These are phyloP conservation scores for Penicillium canariense DNA, from an alignment of 495 filamentous ascomycete genomes.

Conservation along the genomic window DNA sequence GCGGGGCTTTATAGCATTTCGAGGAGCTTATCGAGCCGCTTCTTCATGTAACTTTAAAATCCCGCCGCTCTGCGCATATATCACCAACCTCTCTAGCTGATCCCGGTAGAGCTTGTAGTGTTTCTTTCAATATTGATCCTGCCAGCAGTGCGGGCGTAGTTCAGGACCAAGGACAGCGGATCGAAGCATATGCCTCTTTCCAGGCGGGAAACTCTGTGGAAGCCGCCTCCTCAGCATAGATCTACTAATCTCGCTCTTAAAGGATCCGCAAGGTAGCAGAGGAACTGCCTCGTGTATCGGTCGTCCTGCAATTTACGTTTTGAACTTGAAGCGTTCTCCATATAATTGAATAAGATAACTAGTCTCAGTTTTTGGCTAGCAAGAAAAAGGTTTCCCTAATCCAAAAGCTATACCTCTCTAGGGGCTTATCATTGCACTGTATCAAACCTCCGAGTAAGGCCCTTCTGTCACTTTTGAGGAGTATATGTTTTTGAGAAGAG, in stretches of 20 bases:
- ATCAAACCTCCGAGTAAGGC: constrained; percentile 13
- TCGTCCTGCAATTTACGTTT: constrained; percentile 3
- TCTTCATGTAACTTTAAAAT: constrained; percentile 9
- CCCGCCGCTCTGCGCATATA: constrained; percentile 8
- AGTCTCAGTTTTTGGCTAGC: constrained; percentile 19
- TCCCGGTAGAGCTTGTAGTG: constrained; percentile 15
- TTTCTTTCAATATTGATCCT: constrained; percentile 17
- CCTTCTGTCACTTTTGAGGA: too few species aligned
- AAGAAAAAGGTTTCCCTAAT: constrained; percentile 14
- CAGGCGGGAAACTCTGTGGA: constrained; percentile 8
- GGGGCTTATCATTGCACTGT: constrained; percentile 13
- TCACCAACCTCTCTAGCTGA: constrained; percentile 6
- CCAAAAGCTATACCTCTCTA: constrained; percentile 13
- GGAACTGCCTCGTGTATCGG: constrained; percentile 11
- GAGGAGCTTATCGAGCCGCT: too few species aligned
- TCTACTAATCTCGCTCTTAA: constrained; percentile 8
- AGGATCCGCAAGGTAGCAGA: constrained; percentile 14
- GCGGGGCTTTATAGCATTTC: too few species aligned
- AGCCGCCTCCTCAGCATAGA: constrained; percentile 8
- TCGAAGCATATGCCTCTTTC: constrained; percentile 16
- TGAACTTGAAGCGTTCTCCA: constrained; percentile 3
- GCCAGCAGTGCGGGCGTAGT: constrained; percentile 14
- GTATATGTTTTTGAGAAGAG: too few species aligned
- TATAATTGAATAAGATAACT: constrained; percentile 11
- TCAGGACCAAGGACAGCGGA: constrained; percentile 17